A percentile compares a stretch with the other conserved stretches of the same genome.
These are phyloP conservation scores for Aureobasidium leucospermi DNA, from an alignment of 2,329 filamentous ascomycete species.

Conservation along the genomic window DNA sequence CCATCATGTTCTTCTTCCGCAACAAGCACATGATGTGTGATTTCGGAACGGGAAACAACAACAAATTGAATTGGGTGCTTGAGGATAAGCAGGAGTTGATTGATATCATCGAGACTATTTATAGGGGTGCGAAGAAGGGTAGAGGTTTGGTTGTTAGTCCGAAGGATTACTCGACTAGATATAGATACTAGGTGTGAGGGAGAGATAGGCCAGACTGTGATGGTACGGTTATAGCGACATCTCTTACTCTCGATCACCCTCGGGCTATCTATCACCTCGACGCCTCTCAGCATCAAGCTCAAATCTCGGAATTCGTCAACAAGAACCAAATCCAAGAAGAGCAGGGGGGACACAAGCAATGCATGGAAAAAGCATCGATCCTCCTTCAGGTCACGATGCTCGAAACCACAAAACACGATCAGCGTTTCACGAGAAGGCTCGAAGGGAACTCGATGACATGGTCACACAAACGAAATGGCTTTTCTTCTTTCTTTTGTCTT, in stretches of 20 bases:
- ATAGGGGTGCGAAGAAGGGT: constrained; percentile 97
- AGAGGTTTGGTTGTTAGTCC: constrained; percentile 92
- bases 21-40: constrained; percentile 99
- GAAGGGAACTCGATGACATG: too few relatives aligned
- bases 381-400: too few relatives aligned
- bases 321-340: too few relatives aligned
- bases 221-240: too few relatives aligned
- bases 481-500: too few relatives aligned
- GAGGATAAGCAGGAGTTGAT: constrained; percentile 98
- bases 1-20: constrained; percentile 95
- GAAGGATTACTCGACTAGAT: constrained; percentile 72
- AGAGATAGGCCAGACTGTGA: neutral
- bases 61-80: constrained; percentile 92
- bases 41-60: constrained; percentile 97
- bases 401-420: too few relatives aligned
- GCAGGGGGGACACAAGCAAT: too few relatives aligned
- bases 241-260: neutral
- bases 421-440: too few relatives aligned
- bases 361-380: too few relatives aligned
- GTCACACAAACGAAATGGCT: too few relatives aligned
- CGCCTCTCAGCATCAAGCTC: too few relatives aligned
- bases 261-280: neutral
- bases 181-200: constrained; percentile 49
- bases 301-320: too few relatives aligned
- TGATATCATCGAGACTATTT: constrained; percentile 97